Conservation (phyloP, 2,329 filamentous ascomycete species). For the Trichoderma guizhouense region DNA sequence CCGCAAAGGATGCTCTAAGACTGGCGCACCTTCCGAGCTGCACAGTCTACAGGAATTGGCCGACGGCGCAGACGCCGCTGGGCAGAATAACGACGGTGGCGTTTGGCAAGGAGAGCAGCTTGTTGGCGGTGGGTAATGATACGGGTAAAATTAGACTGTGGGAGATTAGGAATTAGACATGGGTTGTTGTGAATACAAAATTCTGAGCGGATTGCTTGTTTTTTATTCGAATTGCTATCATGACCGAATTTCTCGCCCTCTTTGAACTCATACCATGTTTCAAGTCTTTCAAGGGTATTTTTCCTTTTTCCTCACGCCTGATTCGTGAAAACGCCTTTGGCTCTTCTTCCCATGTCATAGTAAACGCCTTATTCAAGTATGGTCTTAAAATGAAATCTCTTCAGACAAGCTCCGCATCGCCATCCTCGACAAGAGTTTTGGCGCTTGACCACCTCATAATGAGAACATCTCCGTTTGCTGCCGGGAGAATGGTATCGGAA, state of each 20-base stretch:
- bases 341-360: not conserved
- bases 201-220: constrained; percentile 8
- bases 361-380: not conserved
- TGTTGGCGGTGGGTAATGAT: constrained; percentile 86
- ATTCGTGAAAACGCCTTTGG: not conserved
- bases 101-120: constrained; percentile 61
- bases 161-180: constrained; percentile 69
- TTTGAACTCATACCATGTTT: not conserved
- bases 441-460: constrained; percentile 74
- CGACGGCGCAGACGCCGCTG: constrained; percentile 82
- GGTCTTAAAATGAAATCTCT: not conserved
- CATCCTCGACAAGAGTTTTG: constrained; percentile 54
- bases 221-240: not conserved
- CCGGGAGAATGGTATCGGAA: constrained; percentile 56
- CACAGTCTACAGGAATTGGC: constrained; percentile 96
- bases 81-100: constrained; percentile 76
- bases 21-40: constrained; percentile 88
- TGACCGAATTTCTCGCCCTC: not conserved
- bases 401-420: constrained; percentile 58
- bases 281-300: not conserved
- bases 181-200: constrained; percentile 9
- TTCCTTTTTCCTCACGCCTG: not conserved
- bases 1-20: constrained; percentile 84
- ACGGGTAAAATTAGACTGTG: constrained; percentile 83
- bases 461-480: constrained; percentile 60